Evolutionary conservation across 306 rosid species (phyloP).

Genomic region (Gastrolobium bilobum): DNA sequence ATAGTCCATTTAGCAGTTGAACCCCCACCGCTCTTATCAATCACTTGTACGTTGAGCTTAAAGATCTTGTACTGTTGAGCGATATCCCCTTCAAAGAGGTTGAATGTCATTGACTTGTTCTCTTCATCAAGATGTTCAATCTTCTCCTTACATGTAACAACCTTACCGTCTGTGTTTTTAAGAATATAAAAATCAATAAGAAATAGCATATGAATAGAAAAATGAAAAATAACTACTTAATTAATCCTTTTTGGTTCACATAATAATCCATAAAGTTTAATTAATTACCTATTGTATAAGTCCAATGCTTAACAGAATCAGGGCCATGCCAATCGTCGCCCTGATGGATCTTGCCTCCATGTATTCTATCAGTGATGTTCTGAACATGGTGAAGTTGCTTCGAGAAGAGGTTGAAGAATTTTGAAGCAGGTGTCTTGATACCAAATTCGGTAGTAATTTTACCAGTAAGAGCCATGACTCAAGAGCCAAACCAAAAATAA

Average conservation of each 20-base stretch:
- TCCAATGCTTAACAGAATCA: not conserved
- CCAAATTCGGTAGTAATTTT: conserved; percentile 37
- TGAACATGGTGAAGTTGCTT: not conserved
- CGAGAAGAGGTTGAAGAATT: not conserved
- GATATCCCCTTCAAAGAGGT: conserved; percentile 35
- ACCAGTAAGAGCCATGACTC: conserved; percentile 36
- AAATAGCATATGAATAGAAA: not conserved
- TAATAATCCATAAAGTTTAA: not conserved
- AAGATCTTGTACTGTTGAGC: not conserved
- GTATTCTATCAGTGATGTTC: conserved; percentile 14
- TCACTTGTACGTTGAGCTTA: not conserved
- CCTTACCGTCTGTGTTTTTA: conserved; percentile 32
- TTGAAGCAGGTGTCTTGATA: conserved; percentile 30
- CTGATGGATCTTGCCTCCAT: conserved; percentile 46
- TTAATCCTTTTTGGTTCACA: not conserved
- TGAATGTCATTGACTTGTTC: not conserved
- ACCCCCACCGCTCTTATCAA: not conserved
- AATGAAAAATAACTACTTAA: not conserved
- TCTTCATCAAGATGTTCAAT: not conserved
- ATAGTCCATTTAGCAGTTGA: not conserved
- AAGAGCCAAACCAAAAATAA: too few species aligned
- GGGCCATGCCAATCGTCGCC: conserved; percentile 25
- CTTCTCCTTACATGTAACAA: conserved; percentile 23
- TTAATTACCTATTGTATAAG: conserved; percentile 18
- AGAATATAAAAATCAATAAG: not conserved